Evolutionary conservation across 2,329 filamentous ascomycete genomes (phyloP), one percentile per base, ranked within the genome.

Genomic region (Colletotrichum trifolii): DNA sequence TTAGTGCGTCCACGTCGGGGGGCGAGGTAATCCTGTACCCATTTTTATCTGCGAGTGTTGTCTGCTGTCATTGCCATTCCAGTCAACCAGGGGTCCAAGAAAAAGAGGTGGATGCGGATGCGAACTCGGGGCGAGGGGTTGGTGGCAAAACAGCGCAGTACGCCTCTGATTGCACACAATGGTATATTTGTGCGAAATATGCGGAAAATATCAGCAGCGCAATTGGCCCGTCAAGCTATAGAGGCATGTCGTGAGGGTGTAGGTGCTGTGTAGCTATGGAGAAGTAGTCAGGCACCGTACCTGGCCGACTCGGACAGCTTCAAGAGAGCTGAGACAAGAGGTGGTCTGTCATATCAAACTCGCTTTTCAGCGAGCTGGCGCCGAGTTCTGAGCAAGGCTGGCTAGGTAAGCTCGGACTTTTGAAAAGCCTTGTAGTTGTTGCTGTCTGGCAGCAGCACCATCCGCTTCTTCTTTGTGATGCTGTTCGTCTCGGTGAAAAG

Each of bases 1-100:
- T 47, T 25, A 38, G 39, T 52, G 46, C 17, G 12, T 6, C 45
- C 8, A 55, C 34, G 35, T 38, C 9, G 42, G 35, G n/a, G 25
- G 25, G 25, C 25, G 25, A 25, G 25, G 25, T 5, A 25, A 25
- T 25, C 25, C 25, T 25, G 35, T 56, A 50, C 43, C 62, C 57
- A 36, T 58, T 65, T 25, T 65, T 64, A 55, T 46, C 57, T 65
- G 57, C 50, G 40, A 64, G 61, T 64, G 61, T 40, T 64, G 50
- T 42, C n/a, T 61, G 36, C 43, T 38, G n/a, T 42, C 42, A n/a
- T 43, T 34, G n/a, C 38, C 42, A n/a, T 25, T n/a, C 57, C 62
- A 47, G 56, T 54, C 34, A 17, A 42, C 11, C 62, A 62, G 58
- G 62, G 54, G 50, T 55, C 50, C 57, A 53, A n/a, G 46, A 33